These are phyloP conservation scores for Pharus latifolius DNA, from an alignment of 176 grass and related monocot species.

Conservation along the genomic window DNA sequence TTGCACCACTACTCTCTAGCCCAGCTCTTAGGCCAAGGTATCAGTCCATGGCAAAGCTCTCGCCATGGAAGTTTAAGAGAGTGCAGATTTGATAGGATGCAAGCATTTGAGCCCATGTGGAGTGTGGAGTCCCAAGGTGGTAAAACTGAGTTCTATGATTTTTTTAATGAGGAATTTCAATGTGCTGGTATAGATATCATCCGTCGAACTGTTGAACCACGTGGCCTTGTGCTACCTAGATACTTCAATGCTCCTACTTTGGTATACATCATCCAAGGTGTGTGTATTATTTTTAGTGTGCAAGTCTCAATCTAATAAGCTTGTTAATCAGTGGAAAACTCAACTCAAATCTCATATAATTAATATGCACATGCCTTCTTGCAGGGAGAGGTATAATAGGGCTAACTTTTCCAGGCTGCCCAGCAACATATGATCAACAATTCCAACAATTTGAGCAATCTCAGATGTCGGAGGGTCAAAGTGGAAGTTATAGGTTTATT, in stretches of 20 bases:
- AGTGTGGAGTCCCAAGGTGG: constrained; percentile 19
- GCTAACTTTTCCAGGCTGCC: constrained; percentile 13
- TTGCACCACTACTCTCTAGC: constrained; percentile 1
- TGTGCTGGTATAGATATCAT: neutral
- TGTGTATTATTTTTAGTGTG: neutral
- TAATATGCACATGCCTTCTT: neutral
- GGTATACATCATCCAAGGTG: constrained; percentile 29
- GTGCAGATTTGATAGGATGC: constrained; percentile 10
- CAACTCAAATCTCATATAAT: neutral
- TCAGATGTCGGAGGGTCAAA: neutral
- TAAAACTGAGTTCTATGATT: constrained; percentile 5
- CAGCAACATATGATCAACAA: constrained; percentile 25
- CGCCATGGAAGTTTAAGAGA: constrained; percentile 3
- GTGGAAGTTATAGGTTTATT: neutral
- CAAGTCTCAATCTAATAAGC: too few species aligned
- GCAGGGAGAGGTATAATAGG: constrained; percentile 27
- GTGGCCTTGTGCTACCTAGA: constrained; percentile 17
- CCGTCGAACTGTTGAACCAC: constrained; percentile 7
- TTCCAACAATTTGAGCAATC: constrained; percentile 5
- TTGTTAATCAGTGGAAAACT: too few species aligned
- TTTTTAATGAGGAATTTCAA: neutral
- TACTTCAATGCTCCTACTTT: constrained; percentile 15
- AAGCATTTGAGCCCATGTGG: neutral
- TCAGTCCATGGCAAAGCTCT: neutral
- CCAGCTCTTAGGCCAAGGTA: neutral